A percentile compares a stretch with the other conserved stretches of the same genome.
phyloP scores from a whole-genome alignment of 139 green algal species.

The Chlorella sp. region DNA sequence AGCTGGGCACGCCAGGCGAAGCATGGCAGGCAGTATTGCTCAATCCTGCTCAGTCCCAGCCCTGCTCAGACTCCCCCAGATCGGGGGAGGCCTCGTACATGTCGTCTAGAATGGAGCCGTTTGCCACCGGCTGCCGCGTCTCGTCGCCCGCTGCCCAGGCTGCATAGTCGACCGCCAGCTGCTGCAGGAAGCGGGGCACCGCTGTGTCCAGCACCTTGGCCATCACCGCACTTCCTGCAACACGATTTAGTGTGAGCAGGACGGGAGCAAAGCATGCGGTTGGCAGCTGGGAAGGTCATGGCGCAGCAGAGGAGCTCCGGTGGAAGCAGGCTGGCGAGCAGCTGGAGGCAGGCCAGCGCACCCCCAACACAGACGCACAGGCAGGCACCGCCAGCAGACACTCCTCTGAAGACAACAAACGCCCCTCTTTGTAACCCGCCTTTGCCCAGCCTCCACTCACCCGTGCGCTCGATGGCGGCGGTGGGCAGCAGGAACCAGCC shows the following conservation, averaged over 20 bases:
- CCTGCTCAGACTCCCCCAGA: neutral
- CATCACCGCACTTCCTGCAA: conserved; percentile 61
- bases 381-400: too few relatives aligned
- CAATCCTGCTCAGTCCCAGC: conserved; percentile 6
- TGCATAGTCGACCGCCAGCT: conserved; percentile 81
- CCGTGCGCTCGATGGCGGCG: conserved; percentile 46
- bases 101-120: neutral
- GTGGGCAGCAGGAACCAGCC: conserved; percentile 54
- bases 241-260: neutral
- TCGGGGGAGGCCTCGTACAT: neutral
- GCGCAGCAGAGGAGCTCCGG: neutral
- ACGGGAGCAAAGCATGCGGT: neutral
- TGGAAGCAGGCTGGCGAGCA: neutral
- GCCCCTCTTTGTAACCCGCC: too few relatives aligned
- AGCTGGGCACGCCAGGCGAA: neutral
- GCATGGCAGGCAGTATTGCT: too few relatives aligned
- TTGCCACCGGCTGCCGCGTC: neutral
- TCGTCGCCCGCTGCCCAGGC: conserved; percentile 77
- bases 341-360: too few relatives aligned
- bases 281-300: neutral
- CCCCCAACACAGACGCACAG: too few relatives aligned
- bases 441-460: too few relatives aligned
- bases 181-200: conserved; percentile 83
- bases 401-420: too few relatives aligned
- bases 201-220: conserved; percentile 67